These are phyloP conservation scores for Podosphaera aphanis DNA, from an alignment of 2,329 filamentous ascomycete species.

Conservation along the genomic window DNA sequence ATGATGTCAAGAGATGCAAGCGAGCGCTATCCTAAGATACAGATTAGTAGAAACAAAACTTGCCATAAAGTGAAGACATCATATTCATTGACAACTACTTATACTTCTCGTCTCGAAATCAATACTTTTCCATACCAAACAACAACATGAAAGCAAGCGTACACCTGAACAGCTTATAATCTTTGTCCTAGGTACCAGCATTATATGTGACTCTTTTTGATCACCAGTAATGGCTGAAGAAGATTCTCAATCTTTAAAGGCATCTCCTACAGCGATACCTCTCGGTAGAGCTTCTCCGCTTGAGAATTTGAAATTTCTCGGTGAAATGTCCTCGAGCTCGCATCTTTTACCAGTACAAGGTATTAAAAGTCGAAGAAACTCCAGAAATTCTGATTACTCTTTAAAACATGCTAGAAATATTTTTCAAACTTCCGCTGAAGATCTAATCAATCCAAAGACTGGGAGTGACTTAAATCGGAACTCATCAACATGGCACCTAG, in stretches of 20 bases:
- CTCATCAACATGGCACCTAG: conserved; percentile 48
- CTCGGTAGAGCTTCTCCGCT: not conserved
- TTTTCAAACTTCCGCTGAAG: conserved; percentile 42
- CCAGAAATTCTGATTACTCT: conserved; percentile 55
- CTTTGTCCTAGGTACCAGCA: not conserved
- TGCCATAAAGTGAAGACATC: not conserved
- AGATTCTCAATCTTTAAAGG: not conserved
- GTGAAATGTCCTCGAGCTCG: not conserved
- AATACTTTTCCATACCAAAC: not conserved
- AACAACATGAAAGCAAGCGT: not conserved
- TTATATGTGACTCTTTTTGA: not conserved
- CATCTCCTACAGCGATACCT: not conserved
- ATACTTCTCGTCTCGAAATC: not conserved
- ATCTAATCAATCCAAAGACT: conserved; percentile 38
- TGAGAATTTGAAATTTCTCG: not conserved
- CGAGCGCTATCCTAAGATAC: not conserved
- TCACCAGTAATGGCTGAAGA: not conserved
- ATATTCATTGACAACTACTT: not conserved
- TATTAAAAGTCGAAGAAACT: conserved; percentile 38
- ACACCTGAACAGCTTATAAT: not conserved
- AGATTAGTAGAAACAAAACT: not conserved
- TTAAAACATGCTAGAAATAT: conserved; percentile 41
- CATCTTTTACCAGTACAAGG: not conserved
- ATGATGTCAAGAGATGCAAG: not conserved
- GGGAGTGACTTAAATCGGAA: conserved; percentile 22